Evolutionary conservation across 371 early-diverging fungal species (phyloP).

Genomic region (Mortierella sp.): DNA sequence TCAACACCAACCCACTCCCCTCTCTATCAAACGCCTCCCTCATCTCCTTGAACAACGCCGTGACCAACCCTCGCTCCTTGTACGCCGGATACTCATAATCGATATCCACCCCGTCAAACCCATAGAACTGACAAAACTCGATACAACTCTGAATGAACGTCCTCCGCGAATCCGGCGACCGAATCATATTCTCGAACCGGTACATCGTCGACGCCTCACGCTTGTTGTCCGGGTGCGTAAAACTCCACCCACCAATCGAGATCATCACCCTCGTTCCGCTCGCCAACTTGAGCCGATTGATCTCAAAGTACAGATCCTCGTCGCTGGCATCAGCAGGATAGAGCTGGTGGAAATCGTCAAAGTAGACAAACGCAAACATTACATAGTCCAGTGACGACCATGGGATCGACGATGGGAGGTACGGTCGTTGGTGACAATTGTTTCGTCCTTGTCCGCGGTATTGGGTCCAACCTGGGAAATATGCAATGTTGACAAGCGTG

Average conservation of each 20-base stretch:
- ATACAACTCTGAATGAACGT: constrained; percentile 41
- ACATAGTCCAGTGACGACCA: constrained; percentile 53
- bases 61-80: constrained; percentile 62
- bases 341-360: constrained; percentile 33
- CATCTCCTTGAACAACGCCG: constrained; percentile 72
- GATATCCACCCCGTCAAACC: constrained; percentile 60
- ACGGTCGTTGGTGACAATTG: constrained; percentile 39
- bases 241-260: constrained; percentile 49
- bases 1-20: constrained; percentile 65
- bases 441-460: constrained; percentile 34
- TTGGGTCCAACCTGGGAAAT: constrained; percentile 49
- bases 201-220: constrained; percentile 9
- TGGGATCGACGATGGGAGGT: constrained; percentile 36
- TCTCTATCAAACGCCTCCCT: constrained; percentile 69
- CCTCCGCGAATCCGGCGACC: neutral
- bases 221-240: constrained; percentile 29
- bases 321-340: constrained; percentile 45
- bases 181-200: constrained; percentile 35
- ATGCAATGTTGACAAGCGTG: constrained; percentile 37
- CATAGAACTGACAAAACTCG: constrained; percentile 36
- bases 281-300: constrained; percentile 33
- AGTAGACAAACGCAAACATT: constrained; percentile 49
- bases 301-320: constrained; percentile 31
- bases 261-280: constrained; percentile 45
- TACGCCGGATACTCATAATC: constrained; percentile 91